Evolutionary conservation across 352 stramenopile species (phyloP), one percentile per base, ranked within the genome.

Genomic region (Phytophthora ramorum): DNA sequence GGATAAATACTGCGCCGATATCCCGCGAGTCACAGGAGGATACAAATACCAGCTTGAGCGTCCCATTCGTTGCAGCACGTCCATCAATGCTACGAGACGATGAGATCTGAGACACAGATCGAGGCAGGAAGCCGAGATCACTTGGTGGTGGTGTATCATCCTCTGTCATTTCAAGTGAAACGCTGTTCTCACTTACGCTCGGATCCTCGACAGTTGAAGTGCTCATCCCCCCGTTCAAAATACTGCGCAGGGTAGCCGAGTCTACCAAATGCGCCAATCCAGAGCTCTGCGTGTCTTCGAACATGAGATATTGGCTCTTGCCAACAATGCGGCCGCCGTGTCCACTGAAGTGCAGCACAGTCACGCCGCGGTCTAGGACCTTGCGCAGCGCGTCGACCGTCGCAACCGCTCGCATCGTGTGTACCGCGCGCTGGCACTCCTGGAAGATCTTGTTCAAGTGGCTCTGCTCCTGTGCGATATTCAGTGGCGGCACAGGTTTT

Each of bases 21-120:
- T 90, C 83, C 22, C 64, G 76, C 13, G 86, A 94, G 50, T 94
- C 80, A 58, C 86, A 94, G 1, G 83, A 92, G 24, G 86, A 94
- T 35, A 94, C 86, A 59, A 94, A 91, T 5, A 94, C 83, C 19
- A 94, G 69, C 63, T 92, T 94, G 34, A 94, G 71, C 5, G 79
- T 88, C 10, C 75, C 69, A 20, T 67, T 69, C 8, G 51, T 45
- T 2, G 59, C 34, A 19, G 56, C 50, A 14, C 78, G 70, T n/a
- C 75, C 57, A 47, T 68, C 63, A 24, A 50, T 54, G 26, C 62
- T 75, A n/a, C 66, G 66, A 26, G 59, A 81, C 2, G 65, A 75
- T 20, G 63, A 75, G 4, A 43, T 26, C 13, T 57, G 56, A 35
- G 59, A 70, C 9, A 28, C 14, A 38, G 53, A 62, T 13, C 55